phyloP scores from a whole-genome alignment of 768 basidiomycete species.

The Holtermannia corniformis region DNA sequence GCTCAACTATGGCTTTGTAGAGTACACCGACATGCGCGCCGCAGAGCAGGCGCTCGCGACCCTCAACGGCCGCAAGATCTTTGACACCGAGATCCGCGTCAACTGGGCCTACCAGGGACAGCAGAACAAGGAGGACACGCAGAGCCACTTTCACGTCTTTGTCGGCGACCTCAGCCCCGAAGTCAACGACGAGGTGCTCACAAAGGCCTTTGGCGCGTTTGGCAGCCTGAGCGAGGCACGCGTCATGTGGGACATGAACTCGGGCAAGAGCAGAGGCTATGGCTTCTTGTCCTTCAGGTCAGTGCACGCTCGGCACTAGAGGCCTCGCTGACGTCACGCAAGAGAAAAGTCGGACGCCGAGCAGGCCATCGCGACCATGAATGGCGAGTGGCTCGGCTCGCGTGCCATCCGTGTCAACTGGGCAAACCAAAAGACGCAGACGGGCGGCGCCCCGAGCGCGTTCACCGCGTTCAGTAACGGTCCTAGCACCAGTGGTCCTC shows the following conservation, averaged over 20 bases:
- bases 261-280: slow-evolving; percentile 94
- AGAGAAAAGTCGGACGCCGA: slow-evolving; percentile 97
- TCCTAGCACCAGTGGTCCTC: slow-evolving; percentile 20
- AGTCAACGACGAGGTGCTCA: slow-evolving; percentile 94
- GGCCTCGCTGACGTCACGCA: slow-evolving; percentile 5
- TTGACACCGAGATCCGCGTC: slow-evolving; percentile 97
- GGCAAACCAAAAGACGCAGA: slow-evolving; percentile 98
- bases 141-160: slow-evolving; percentile 95
- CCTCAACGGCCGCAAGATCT: slow-evolving; percentile 97
- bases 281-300: slow-evolving; percentile 87
- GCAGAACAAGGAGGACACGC: slow-evolving; percentile 98
- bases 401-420: slow-evolving; percentile 98
- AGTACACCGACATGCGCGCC: slow-evolving; percentile 96
- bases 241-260: slow-evolving; percentile 99
- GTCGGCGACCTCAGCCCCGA: slow-evolving; percentile 99
- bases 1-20: slow-evolving; percentile 98
- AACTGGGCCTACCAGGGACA: slow-evolving; percentile 99
- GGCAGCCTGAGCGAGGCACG: slow-evolving; percentile 93
- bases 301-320: slow-evolving; percentile 8
- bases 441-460: slow-evolving; percentile 44
- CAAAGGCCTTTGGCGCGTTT: slow-evolving; percentile 94
- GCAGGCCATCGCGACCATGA: slow-evolving; percentile 99
- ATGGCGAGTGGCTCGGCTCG: slow-evolving; percentile 97
- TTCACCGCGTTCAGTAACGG: slow-evolving; percentile 8
- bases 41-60: slow-evolving; percentile 98